Base-by-base conservation (phyloP, 768 basidiomycete species). In the Amanita pseudoporphyria region DNA sequence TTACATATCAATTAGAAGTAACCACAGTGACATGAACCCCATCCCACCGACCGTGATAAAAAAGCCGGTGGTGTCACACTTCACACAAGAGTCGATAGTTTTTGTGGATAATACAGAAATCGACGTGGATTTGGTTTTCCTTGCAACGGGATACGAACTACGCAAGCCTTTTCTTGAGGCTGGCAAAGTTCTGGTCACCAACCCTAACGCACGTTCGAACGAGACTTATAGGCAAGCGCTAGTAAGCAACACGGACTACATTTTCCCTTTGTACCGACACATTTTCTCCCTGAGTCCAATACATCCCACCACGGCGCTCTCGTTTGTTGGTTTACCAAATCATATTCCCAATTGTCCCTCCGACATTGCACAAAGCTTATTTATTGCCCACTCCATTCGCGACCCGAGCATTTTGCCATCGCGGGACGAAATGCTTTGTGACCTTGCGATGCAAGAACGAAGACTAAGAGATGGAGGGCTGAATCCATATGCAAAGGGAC, bases 111-210 rank as follows among this genome's bases (percentile, higher is more conserved):
- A 71, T 12, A 69, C 73, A 1, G 51, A 57, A 1, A 49, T 68
- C 3, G 64, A 69, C 35, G 68, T 76, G 24, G 74, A 80, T 51
- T 55, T 67, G 5, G 62, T 82, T 31, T 56, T 81, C 22, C 69
- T 80, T 12, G 77, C 63, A 0, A 81, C 78, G 0, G 80, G 81
- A 6, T 82, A 82, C 57, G 67, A 78, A 49, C 52, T 73, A 43
- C 67, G 66, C 18, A 64, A 78, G 6, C 79, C 78, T 0, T 81
- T 81, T 56, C 57, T 70, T 9, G 63, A 67, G 12, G 44, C 53
- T 13, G 60, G 63, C 1, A 55, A 57, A 22, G 57, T 55, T 9
- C 54, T 69, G 60, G 72, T 24, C 48, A 64, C 60, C 5, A 58
- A 63, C 48, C 62, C 53, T 18, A 49, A 49, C 9, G 65, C 62